phyloP scores from a whole-genome alignment of 2,329 filamentous ascomycete genomes.

The Lecanicillium sp. region DNA sequence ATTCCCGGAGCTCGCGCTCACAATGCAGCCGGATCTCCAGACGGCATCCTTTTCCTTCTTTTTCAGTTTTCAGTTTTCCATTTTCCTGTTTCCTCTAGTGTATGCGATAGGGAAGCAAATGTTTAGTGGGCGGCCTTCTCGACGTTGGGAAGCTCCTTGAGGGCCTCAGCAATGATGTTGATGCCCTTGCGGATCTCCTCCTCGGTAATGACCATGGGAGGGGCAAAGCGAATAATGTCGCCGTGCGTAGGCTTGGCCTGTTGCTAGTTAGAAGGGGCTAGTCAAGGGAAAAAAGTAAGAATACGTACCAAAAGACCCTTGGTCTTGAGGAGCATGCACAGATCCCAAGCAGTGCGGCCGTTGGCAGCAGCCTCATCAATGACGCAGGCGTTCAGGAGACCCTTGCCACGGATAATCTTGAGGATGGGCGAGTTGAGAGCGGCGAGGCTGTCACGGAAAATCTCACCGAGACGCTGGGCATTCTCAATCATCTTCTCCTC shows the following conservation, averaged over 20 bases:
- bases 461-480: conserved; percentile 70
- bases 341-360: conserved; percentile 88
- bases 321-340: conserved; percentile 90
- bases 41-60: neutral
- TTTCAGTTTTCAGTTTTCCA: neutral
- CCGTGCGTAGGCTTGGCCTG: conserved; percentile 97
- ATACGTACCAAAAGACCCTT: conserved; percentile 81
- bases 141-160: conserved; percentile 69
- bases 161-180: conserved; percentile 70
- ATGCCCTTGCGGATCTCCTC: conserved; percentile 73
- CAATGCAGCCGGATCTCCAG: conserved; percentile 6
- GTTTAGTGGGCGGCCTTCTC: conserved; percentile 30
- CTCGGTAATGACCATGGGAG: conserved; percentile 89
- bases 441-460: conserved; percentile 73
- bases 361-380: conserved; percentile 85
- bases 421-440: conserved; percentile 76
- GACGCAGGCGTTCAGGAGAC: conserved; percentile 88
- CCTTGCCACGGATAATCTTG: conserved; percentile 79
- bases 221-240: conserved; percentile 97
- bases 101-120: neutral
- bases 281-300: too few species aligned
- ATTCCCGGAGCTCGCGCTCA: conserved; percentile 10
- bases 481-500: conserved; percentile 83
- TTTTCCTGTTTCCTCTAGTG: neutral
- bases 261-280: conserved; percentile 17